Conservation (phyloP, 352 stramenopile species). For the Phytopythium oedochilum region DNA sequence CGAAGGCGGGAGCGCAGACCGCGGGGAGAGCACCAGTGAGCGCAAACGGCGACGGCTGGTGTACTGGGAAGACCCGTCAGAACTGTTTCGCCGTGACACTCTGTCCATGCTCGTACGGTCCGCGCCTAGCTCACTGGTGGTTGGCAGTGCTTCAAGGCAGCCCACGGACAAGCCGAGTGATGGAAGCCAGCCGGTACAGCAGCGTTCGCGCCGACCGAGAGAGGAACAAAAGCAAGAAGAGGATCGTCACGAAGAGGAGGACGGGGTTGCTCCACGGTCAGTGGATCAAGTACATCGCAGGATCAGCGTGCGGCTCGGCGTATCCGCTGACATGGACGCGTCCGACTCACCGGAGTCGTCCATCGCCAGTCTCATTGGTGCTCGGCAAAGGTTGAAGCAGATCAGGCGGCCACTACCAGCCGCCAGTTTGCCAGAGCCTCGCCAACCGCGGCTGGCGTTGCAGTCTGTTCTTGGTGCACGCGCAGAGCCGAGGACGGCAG, state of each 20-base stretch:
- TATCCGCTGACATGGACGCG: constrained; percentile 1
- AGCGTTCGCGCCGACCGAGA: neutral
- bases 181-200: neutral
- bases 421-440: neutral
- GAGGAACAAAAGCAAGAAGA: neutral
- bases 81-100: neutral
- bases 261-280: neutral
- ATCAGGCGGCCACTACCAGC: neutral
- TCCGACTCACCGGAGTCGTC: neutral
- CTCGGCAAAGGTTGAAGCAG: neutral
- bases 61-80: neutral
- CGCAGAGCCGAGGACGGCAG: neutral
- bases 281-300: neutral
- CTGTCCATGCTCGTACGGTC: neutral
- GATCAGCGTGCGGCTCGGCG: neutral
- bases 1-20: neutral
- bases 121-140: neutral
- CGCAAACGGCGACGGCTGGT: neutral
- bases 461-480: neutral
- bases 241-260: neutral
- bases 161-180: neutral
- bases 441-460: neutral
- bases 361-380: neutral
- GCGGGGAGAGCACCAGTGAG: neutral
- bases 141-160: neutral